Base-by-base conservation (phyloP, 2,329 filamentous ascomycete species). In the Botrytis tulipae region DNA sequence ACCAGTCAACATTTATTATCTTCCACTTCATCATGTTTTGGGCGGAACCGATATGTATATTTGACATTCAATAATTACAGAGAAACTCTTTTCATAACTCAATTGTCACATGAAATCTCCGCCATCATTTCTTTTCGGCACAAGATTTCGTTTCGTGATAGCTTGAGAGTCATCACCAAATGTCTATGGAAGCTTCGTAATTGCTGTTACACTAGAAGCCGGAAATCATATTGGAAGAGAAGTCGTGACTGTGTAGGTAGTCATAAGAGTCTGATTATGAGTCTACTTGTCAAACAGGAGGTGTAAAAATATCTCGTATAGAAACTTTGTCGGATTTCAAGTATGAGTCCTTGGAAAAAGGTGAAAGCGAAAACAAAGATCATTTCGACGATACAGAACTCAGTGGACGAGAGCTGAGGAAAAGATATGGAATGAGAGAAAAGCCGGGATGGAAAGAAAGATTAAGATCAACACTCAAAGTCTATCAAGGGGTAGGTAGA, bases 171-270 rank as follows among this genome's bases (percentile, higher is more conserved):
- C 6, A 29, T 54, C 25, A 16, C 14, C 25, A 54, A 1, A 54
- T n/a, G 29, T 29, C 14, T 29, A 3, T 29, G 51, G 25, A 3
- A 5, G 5, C 51, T n/a, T 54, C 25, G 25, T 29, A n/a, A 14
- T 12, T n/a, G 12, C 25, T 29, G 6, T 8, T 29, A 1, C 5
- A 54, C 1, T 16, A 2, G 25, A 16, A 54, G 2, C 25, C 14
- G 25, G 14, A 29, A 14, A 57, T 57, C 0, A 0, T 6, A 29
- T 1, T 29, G 4, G 0, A 4, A 18, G 7, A 2, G 25, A 29
- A 4, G 14, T 29, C 3, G 6, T 16, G 14, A 12, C 4, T 18
- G 1, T 57, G 0, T 9, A 29, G 0, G 0, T 18, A 29, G 1
- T 57, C n/a, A 29, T 29, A 6, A 57, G n/a, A 57, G 14, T 18